Evolutionary conservation across 768 basidiomycete species (phyloP), one percentile per base, ranked within the genome.

Genomic region (Lactarius hatsudake): DNA sequence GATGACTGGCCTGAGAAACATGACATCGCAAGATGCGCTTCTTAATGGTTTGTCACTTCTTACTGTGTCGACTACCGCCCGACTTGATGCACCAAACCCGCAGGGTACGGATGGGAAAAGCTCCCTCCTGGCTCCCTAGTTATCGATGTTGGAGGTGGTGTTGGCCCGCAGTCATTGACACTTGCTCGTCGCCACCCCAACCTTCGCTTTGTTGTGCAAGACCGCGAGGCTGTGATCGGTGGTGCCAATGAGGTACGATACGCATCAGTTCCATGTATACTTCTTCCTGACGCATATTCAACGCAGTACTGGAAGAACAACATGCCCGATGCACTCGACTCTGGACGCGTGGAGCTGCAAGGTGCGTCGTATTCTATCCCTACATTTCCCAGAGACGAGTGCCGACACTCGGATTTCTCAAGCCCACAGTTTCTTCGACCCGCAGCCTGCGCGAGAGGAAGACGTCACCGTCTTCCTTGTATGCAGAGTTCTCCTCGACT

Each of bases 1-100:
- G 12, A 80, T 80, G 75, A 67, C 72, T 40, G 75, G 75, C 23
- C 51, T 74, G 2, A 62, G 68, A 54, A 57, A 55, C 28, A 36
- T 67, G 54, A 13, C 40, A 32, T 38, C 23, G 20, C 59, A 59
- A 1, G 32, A 36, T 26, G 57, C 40, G 4, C 45, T 64, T 8
- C 42, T 59, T 3, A 45, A 59, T 7, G 64, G 63, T 59, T 17
- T 13, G 26, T 54, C 28, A 10, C 26, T n/a, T 26, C 12, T 30
- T 18, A 13, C 23, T 26, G 20, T 26, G 28, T 13, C 12, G 10
- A 13, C 5, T 15, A 28, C 9, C 5, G 23, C 12, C 28, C 13
- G 12, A 13, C 26, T 13, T 28, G 23, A 26, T 26, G 7, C 15
- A 13, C 5, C 17, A 23, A 26, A 28, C 53, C 23, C 28, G 18